A percentile compares a stretch with the other conserved stretches of the same genome.
These are phyloP conservation scores for Cystoderma amianthinum DNA, from an alignment of 768 basidiomycete genomes.

Conservation along the genomic window DNA sequence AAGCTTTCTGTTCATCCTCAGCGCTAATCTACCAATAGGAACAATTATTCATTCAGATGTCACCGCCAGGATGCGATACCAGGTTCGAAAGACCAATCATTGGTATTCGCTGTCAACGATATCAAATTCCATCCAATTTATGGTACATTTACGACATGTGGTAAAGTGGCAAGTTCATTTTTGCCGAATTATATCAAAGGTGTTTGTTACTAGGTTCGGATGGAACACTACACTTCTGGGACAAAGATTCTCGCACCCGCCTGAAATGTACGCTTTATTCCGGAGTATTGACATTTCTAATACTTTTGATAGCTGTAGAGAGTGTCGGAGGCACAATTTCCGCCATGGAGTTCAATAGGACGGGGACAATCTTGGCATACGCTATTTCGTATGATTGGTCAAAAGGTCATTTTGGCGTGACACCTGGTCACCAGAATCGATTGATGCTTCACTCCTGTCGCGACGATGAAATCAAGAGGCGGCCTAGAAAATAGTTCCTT, in stretches of 20 bases:
- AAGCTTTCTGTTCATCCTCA: too few species aligned
- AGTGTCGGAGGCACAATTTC: slow-evolving; percentile 69
- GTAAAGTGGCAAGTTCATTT: too few species aligned
- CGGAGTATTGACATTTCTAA: slow-evolving; percentile 2
- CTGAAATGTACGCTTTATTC: slow-evolving; percentile 63
- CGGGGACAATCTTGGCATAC: slow-evolving; percentile 86
- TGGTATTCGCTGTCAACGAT: slow-evolving; percentile 80
- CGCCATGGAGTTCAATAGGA: slow-evolving; percentile 80
- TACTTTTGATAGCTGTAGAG: slow-evolving; percentile 52
- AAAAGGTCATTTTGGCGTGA: slow-evolving; percentile 85
- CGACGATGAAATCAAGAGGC: slow-evolving; percentile 80
- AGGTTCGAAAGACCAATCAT: slow-evolving; percentile 53
- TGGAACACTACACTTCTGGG: slow-evolving; percentile 90
- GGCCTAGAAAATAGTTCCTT: too few species aligned
- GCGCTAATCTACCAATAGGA: too few species aligned
- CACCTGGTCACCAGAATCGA: slow-evolving; percentile 65
- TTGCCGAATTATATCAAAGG: too few species aligned
- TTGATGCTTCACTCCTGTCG: slow-evolving; percentile 81
- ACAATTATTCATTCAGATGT: slow-evolving; percentile 89
- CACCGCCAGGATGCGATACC: slow-evolving; percentile 60
- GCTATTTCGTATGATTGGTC: slow-evolving; percentile 93
- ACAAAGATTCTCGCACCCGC: slow-evolving; percentile 87
- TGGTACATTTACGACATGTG: slow-evolving; percentile 81
- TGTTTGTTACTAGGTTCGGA: too few species aligned
- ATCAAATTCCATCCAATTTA: slow-evolving; percentile 82